These are phyloP conservation scores for Exophiala sp. DNA, from an alignment of 2,329 filamentous ascomycete genomes.

Conservation along the genomic window DNA sequence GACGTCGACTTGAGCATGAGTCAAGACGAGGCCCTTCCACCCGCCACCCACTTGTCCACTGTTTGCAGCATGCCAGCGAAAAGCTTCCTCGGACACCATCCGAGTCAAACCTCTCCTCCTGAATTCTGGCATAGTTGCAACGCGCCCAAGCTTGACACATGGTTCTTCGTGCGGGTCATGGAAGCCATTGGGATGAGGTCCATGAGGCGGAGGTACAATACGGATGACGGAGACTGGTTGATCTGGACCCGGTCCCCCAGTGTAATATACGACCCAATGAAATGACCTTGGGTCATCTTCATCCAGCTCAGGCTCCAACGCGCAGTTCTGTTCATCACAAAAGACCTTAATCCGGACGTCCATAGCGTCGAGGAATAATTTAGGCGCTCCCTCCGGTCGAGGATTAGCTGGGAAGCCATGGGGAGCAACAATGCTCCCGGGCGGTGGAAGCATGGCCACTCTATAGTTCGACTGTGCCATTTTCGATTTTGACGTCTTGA, in stretches of 20 bases:
- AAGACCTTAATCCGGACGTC: conserved; percentile 56
- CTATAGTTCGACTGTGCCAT: conserved; percentile 7
- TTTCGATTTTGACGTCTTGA: not conserved
- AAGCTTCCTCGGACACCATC: conserved; percentile 63
- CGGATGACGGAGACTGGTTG: conserved; percentile 71
- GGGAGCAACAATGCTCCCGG: conserved; percentile 23
- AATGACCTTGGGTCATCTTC: conserved; percentile 72
- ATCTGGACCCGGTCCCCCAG: conserved; percentile 24
- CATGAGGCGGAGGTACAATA: conserved; percentile 76
- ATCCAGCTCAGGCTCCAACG: conserved; percentile 71
- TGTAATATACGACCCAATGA: conserved; percentile 82
- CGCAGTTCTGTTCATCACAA: conserved; percentile 55
- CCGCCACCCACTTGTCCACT: conserved; percentile 43
- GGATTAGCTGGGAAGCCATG: conserved; percentile 26
- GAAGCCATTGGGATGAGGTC: conserved; percentile 49
- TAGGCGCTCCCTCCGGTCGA: conserved; percentile 35
- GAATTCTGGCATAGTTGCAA: conserved; percentile 66
- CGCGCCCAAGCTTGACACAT: conserved; percentile 76
- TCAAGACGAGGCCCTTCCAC: conserved; percentile 73
- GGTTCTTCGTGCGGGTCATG: conserved; percentile 52
- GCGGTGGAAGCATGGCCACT: conserved; percentile 19
- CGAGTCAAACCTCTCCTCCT: conserved; percentile 63
- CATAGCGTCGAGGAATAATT: conserved; percentile 60
- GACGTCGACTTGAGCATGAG: conserved; percentile 72
- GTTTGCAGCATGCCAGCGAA: conserved; percentile 66